Evolutionary conservation across 83 land plant genomes (phyloP).

Genomic region (Larix sibirica): DNA sequence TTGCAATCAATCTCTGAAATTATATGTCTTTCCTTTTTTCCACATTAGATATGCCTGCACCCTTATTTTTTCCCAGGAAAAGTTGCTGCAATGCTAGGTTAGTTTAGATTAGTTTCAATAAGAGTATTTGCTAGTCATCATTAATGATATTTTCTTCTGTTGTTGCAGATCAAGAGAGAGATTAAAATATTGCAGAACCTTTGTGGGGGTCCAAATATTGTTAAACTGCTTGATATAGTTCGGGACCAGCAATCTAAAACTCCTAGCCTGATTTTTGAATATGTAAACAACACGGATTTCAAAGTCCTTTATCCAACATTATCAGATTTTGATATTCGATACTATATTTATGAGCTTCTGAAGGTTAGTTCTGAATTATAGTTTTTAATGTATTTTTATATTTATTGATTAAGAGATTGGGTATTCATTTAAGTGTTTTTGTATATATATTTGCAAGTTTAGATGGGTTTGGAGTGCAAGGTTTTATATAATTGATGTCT

Average conservation of each 20-base stretch:
- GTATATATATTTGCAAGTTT: neutral
- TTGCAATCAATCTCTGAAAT: neutral
- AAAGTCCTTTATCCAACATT: conserved; percentile 94
- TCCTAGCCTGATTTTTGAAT: conserved; percentile 91
- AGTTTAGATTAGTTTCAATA: neutral
- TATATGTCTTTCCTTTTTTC: neutral
- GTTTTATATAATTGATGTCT: neutral
- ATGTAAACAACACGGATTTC: conserved; percentile 93
- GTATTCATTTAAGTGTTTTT: neutral
- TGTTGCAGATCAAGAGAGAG: conserved; percentile 89
- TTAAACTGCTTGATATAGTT: conserved; percentile 93
- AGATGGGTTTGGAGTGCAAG: too few relatives aligned
- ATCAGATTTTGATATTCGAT: conserved; percentile 86
- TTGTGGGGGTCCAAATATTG: conserved; percentile 95
- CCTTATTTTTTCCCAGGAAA: neutral
- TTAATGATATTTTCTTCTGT: neutral
- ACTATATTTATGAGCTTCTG: conserved; percentile 90
- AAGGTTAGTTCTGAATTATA: conserved; percentile 50
- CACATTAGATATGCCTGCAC: too few relatives aligned
- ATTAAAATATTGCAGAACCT: conserved; percentile 94
- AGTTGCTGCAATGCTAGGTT: neutral
- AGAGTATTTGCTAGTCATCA: neutral
- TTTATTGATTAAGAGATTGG: neutral
- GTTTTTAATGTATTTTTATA: neutral
- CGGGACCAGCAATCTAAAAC: conserved; percentile 98